Evolutionary conservation across 192 early-diverging fungal species (phyloP), one percentile per base, ranked within the genome.

Genomic region (Funneliformis mosseae): DNA sequence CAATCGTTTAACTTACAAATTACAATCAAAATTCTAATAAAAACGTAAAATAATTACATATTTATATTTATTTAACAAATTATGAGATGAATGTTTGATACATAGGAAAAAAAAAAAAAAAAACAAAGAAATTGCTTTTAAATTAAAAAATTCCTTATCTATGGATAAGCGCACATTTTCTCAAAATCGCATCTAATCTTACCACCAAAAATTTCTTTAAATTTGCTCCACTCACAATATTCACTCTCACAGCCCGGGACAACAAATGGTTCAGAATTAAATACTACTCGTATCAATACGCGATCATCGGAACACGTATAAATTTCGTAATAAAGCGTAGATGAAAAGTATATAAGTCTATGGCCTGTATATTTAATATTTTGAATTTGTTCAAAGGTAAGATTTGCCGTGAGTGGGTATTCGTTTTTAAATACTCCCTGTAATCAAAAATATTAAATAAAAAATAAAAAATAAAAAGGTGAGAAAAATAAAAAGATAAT

Each of bases 261-360:
- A 14, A 69, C 4, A 69, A 39, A 41, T 18, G 67, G 67, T 69
- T 69, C 16, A 42, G 21, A 69, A 41, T 69, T 41, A 69, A 69
- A 12, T 69, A 69, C 11, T 11, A 18, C 14, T 69, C 67, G 39
- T 18, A 69, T 21, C 14, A 33, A 41, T 42, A 39, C 38, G 8
- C 41, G 33, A 42, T 70, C 8, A 8, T n/a, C 14, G 5, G 68
- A 39, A 43, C 39, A n/a, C 42, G 18, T 42, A 70, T 70, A 70
- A 70, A 70, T 70, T 70, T 70, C 68, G 9, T 42, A 70, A 41
- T 70, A 70, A 8, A 41, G 5, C 33, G 68, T 70, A 70, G 68
- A 42, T n/a, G 68, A 70, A 39, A 39, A 70, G 41, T 38, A 16
- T 70, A 39, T 14, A 41, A 16, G 6, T 70, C 0, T 21, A 39